Conservation (phyloP, 1,139 yeast species). For the Yamadazyma trypodendri region DNA sequence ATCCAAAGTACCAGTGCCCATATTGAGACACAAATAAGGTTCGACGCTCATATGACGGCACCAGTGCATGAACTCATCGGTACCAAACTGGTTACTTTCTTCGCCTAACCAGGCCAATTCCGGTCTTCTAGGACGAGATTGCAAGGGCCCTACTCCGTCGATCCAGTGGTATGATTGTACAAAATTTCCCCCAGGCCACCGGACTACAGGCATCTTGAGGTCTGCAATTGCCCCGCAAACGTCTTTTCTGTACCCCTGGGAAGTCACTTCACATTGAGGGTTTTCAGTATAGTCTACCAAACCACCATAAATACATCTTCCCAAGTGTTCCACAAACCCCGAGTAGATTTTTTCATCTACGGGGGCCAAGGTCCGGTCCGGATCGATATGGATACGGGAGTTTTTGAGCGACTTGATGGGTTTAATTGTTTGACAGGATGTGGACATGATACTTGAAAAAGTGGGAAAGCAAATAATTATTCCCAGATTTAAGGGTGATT, state of each 20-base stretch:
- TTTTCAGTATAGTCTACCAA: slow-evolving; percentile 23
- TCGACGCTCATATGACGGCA: slow-evolving; percentile 24
- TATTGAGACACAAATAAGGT: slow-evolving; percentile 30
- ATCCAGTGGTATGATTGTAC: slow-evolving; percentile 32
- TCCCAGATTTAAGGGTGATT: too few species aligned
- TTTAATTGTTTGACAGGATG: slow-evolving; percentile 13
- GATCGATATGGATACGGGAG: slow-evolving; percentile 13
- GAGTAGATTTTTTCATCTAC: slow-evolving; percentile 27
- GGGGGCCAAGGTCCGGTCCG: slow-evolving; percentile 12
- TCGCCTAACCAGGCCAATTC: slow-evolving; percentile 32
- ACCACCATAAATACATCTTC: slow-evolving; percentile 35
- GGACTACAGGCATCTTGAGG: slow-evolving; percentile 28
- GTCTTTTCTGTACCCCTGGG: slow-evolving; percentile 26
- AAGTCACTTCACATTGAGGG: slow-evolving; percentile 19
- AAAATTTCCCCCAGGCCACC: slow-evolving; percentile 37
- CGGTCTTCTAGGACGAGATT: slow-evolving; percentile 26
- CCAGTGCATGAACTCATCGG: slow-evolving; percentile 34
- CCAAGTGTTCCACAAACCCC: slow-evolving; percentile 32
- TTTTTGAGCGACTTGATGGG: slow-evolving; percentile 10
- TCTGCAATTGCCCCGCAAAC: slow-evolving; percentile 26
- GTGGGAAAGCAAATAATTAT: too few species aligned
- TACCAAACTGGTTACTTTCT: slow-evolving; percentile 29
- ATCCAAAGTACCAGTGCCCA: slow-evolving; percentile 35
- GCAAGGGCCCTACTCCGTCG: slow-evolving; percentile 31
- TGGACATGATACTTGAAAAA: slow-evolving; percentile 9